Evolutionary conservation across 805 yeast genomes (phyloP).

Genomic region (Teunomyces panamensis): DNA sequence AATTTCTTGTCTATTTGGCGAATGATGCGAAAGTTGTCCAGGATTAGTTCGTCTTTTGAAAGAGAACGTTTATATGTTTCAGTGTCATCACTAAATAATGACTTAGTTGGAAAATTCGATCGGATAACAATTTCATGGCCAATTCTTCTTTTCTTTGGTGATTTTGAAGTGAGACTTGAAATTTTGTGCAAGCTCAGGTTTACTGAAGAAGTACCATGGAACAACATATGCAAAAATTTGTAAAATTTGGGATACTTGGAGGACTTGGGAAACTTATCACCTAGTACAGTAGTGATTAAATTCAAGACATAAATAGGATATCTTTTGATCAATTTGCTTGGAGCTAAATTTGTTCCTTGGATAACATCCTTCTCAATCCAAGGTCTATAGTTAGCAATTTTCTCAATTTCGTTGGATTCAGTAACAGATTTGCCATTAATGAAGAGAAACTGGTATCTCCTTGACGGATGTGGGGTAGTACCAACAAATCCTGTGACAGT

Average conservation of each 20-base stretch:
- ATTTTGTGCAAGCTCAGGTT: not conserved
- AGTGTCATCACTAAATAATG: not conserved
- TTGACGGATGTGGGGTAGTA: slow-evolving; percentile 27
- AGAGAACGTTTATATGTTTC: not conserved
- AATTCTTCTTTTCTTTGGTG: slow-evolving; percentile 17
- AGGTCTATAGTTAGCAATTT: not conserved
- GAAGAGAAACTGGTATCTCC: slow-evolving; percentile 43
- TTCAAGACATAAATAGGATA: slow-evolving; percentile 39
- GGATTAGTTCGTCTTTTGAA: slow-evolving; percentile 10
- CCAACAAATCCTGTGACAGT: slow-evolving; percentile 41
- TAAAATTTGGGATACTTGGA: not conserved
- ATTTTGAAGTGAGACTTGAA: slow-evolving; percentile 11
- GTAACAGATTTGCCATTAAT: slow-evolving; percentile 39
- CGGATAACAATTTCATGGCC: not conserved
- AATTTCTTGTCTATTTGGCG: slow-evolving; percentile 66
- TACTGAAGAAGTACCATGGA: not conserved
- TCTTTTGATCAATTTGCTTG: not conserved
- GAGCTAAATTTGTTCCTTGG: not conserved
- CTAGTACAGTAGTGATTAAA: slow-evolving; percentile 19
- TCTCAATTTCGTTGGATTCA: not conserved
- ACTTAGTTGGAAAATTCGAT: not conserved
- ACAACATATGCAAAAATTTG: not conserved
- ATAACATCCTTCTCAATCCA: not conserved
- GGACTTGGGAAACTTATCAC: not conserved
- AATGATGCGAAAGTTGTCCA: slow-evolving; percentile 28